Evolutionary conservation across 306 rosid genomes (phyloP), one percentile per base, ranked within the genome.

Genomic region (Prinsepia uniflora): DNA sequence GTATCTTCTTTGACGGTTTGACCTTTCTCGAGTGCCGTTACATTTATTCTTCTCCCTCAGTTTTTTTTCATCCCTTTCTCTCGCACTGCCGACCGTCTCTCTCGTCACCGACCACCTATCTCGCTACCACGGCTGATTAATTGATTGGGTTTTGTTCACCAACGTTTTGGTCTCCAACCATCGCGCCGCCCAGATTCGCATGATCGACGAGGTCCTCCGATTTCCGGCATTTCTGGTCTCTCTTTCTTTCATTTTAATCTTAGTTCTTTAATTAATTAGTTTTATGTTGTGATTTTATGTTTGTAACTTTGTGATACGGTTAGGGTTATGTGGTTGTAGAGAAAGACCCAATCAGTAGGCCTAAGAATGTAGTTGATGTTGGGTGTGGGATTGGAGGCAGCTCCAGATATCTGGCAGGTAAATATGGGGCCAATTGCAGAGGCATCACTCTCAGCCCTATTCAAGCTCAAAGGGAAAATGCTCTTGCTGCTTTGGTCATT

Each of bases 371-470:
- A 53, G 90, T 93, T 24, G 98, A 93, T 46, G 97, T 90, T 20
- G 98, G 98, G 46, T 93, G 98, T 76, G 97, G 98, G 71, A 93
- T 93, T 47, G 98, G 98, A 7, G 98, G 98, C 4, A 93, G 98
- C 55, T 90, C 98, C 1, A 81, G 98, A 68, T 90, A 90, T 71
- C 10, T 94, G 47, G 90, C 98, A 15, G 58, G 58, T 52, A 87
- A 86, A 61, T 90, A 71, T 50, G 96, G 88, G 19, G 92, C 94
- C 44, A 83, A 44, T 43, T 81, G 83, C 72, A 41, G 73, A 8
- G 98, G 98, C 58, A 89, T 94, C 44, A 90, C 98, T 17, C 83
- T 94, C 13, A 94, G 98, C 58, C 92, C 97, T 42, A 86, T 90
- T 63, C 98, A 94, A 75, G 98, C 97, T 57, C 70, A 79, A 63